Evolutionary conservation across 108 stramenopile genomes (phyloP).

Genomic region (Mediolabrus comicus): DNA sequence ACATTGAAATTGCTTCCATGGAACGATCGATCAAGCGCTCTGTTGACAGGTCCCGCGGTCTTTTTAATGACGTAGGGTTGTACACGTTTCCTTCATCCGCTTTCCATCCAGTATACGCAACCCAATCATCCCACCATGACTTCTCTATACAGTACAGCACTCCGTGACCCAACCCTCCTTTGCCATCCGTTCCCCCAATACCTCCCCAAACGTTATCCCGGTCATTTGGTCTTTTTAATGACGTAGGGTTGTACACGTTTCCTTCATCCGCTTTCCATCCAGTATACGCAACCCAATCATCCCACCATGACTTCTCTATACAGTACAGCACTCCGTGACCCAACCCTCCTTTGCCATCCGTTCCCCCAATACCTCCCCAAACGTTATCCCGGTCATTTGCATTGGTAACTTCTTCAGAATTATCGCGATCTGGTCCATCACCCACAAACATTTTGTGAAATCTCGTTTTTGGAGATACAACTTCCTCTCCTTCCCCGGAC

Average conservation of each 20-base stretch:
- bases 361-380: constrained; percentile 82
- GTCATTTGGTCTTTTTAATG: background rate
- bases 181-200: constrained; percentile 75
- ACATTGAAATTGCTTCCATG: constrained; percentile 44
- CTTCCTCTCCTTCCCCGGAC: constrained; percentile 1
- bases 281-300: constrained; percentile 69
- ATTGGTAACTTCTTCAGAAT: background rate
- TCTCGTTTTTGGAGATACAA: constrained; percentile 8
- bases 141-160: constrained; percentile 79
- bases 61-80: constrained; percentile 15
- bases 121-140: constrained; percentile 83
- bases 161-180: constrained; percentile 75
- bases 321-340: constrained; percentile 82
- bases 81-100: constrained; percentile 30
- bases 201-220: constrained; percentile 62
- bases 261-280: constrained; percentile 65
- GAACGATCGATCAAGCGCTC: constrained; percentile 64
- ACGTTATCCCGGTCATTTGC: background rate
- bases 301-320: constrained; percentile 82
- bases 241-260: background rate
- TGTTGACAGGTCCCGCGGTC: constrained; percentile 69
- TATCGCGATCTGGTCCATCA: constrained; percentile 7
- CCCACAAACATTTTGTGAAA: constrained; percentile 21
- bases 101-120: constrained; percentile 71
- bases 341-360: constrained; percentile 73